A percentile compares a stretch with the other conserved stretches of the same genome.
phyloP scores from a whole-genome alignment of 1,284 basidiomycete genomes.

The Ganoderma sp. region DNA sequence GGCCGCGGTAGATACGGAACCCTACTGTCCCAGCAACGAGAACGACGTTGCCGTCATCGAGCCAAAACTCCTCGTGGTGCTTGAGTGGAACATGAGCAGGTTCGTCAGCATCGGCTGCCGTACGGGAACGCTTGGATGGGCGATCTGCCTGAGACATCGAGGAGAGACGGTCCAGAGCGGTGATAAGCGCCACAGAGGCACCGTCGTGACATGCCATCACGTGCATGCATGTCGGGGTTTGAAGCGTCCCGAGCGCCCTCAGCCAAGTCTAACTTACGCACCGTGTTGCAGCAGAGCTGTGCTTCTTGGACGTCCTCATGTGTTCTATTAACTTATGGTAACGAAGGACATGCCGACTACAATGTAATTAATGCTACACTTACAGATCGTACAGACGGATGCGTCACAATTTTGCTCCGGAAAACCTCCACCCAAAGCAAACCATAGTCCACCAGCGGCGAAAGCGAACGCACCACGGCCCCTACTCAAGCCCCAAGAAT shows the following conservation, averaged over 20 bases:
- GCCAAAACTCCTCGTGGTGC: neutral
- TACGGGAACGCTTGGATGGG: neutral
- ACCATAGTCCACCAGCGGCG: neutral
- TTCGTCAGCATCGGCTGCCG: neutral
- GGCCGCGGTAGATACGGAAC: constrained; percentile 26
- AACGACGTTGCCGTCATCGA: constrained; percentile 8
- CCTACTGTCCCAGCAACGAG: constrained; percentile 4
- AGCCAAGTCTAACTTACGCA: no score
- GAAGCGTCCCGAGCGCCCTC: no score
- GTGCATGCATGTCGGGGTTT: no score
- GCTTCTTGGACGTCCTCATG: no score
- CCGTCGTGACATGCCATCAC: neutral
- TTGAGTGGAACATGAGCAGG: neutral
- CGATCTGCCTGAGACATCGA: neutral
- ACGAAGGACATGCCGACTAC: neutral
- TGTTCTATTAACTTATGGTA: neutral
- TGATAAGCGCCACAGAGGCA: no score
- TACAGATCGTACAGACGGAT: neutral
- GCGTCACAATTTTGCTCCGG: neutral
- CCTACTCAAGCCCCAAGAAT: neutral
- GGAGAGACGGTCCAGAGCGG: no score
- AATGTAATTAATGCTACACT: constrained; percentile 3
- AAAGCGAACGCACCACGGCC: neutral
- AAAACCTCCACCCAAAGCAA: neutral
- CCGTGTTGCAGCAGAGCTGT: no score